Evolutionary conservation across 306 rosid genomes (phyloP).

Genomic region (Acmispon strigosus): DNA sequence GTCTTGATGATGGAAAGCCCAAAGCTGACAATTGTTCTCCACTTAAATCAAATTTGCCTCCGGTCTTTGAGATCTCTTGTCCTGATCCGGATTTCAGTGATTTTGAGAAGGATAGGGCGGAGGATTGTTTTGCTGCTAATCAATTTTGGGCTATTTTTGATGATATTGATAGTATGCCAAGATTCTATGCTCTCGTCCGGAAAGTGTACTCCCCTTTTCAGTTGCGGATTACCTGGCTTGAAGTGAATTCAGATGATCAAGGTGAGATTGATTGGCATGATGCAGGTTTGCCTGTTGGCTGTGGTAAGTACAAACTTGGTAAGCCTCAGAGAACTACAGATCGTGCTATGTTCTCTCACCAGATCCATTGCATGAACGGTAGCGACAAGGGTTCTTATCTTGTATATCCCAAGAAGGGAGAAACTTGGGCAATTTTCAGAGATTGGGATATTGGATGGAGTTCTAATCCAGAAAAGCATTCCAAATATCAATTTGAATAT

Average conservation of each 20-base stretch:
- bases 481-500: conserved; percentile 37
- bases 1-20: conserved; percentile 19
- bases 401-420: conserved; percentile 75
- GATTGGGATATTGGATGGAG: conserved; percentile 82
- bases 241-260: conserved; percentile 43
- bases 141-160: conserved; percentile 84
- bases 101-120: conserved; percentile 52
- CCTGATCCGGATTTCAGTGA: conserved; percentile 75
- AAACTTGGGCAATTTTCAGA: conserved; percentile 87
- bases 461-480: conserved; percentile 47
- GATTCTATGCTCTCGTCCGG: conserved; percentile 69
- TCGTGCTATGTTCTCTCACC: conserved; percentile 65
- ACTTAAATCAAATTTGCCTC: conserved; percentile 13
- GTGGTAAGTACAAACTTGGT: conserved; percentile 60
- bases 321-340: conserved; percentile 19
- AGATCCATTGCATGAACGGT: conserved; percentile 40
- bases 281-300: conserved; percentile 57
- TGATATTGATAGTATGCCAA: conserved; percentile 62
- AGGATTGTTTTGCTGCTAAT: conserved; percentile 39
- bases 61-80: conserved; percentile 15
- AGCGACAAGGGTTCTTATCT: conserved; percentile 23
- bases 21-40: conserved; percentile 15
- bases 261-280: conserved; percentile 50
- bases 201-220: conserved; percentile 59
- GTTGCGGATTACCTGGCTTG: conserved; percentile 72